These are phyloP conservation scores for Micromonas pusilla DNA, from an alignment of 139 green algal species.

Conservation along the genomic window DNA sequence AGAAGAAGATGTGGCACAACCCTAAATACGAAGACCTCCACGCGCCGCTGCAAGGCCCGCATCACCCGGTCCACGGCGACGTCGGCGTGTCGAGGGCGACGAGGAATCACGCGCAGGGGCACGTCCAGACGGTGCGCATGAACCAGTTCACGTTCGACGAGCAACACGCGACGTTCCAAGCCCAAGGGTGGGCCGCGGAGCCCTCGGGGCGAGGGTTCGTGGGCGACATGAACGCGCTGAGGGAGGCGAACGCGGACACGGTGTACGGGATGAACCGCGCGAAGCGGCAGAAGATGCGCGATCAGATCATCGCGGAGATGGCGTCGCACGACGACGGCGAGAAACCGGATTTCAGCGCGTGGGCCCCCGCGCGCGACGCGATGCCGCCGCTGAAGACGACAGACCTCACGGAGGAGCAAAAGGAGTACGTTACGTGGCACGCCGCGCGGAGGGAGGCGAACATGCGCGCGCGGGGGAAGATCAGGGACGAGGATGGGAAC, in stretches of 20 bases:
- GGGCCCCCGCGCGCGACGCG: background rate
- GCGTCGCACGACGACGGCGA: background rate
- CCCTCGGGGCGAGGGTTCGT: background rate
- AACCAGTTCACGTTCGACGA: slow-evolving; percentile 24
- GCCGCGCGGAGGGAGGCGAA: slow-evolving; percentile 8
- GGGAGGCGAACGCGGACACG: background rate
- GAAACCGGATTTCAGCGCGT: background rate
- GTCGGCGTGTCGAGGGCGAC: background rate
- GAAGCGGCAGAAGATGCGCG: background rate
- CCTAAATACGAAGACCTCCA: slow-evolving; percentile 15
- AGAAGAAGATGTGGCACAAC: background rate
- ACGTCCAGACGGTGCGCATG: slow-evolving; percentile 12
- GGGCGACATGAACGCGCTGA: background rate
- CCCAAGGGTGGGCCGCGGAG: background rate
- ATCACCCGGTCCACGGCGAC: slow-evolving; percentile 3
- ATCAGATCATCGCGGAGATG: background rate
- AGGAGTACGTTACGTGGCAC: slow-evolving; percentile 23
- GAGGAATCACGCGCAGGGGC: slow-evolving; percentile 21
- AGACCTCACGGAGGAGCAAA: slow-evolving; percentile 14
- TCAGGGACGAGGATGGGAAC: slow-evolving; percentile 10
- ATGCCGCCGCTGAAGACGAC: background rate
- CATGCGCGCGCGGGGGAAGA: background rate
- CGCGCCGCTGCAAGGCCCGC: slow-evolving; percentile 5
- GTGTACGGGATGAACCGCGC: background rate
- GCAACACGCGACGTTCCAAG: slow-evolving; percentile 25